Conservation (phyloP, 768 basidiomycete species). For the Hebeloma cylindrosporum region DNA sequence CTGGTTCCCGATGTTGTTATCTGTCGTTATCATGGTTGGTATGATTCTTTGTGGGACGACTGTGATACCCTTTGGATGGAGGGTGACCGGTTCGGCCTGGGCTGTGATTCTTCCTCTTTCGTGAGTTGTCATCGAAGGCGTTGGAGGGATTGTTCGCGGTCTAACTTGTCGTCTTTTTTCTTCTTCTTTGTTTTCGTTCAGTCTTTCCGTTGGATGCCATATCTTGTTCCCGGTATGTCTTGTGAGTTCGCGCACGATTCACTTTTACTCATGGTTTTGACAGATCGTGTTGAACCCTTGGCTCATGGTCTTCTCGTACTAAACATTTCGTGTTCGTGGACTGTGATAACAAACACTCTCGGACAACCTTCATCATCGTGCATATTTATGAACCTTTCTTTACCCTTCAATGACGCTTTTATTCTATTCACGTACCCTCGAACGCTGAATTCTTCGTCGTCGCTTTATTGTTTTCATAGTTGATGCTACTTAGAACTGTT, state of each 20-base stretch:
- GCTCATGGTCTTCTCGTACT: slow-evolving; percentile 71
- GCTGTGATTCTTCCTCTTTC: slow-evolving; percentile 75
- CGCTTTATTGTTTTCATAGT: too few species aligned
- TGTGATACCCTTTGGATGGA: slow-evolving; percentile 58
- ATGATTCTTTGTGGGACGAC: slow-evolving; percentile 54
- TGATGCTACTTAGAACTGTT: too few species aligned
- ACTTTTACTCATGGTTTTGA: slow-evolving; percentile 6
- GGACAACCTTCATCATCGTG: too few species aligned
- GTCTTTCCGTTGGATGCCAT: slow-evolving; percentile 63
- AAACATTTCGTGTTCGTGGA: slow-evolving; percentile 12
- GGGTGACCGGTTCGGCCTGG: slow-evolving; percentile 55
- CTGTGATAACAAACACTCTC: not conserved
- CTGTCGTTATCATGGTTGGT: slow-evolving; percentile 52
- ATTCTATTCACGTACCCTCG: too few species aligned
- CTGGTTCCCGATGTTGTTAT: slow-evolving; percentile 57
- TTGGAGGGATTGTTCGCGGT: slow-evolving; percentile 7
- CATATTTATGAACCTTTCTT: too few species aligned
- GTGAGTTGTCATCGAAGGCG: too few species aligned
- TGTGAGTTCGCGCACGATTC: slow-evolving; percentile 4
- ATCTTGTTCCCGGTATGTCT: slow-evolving; percentile 66
- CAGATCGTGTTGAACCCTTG: slow-evolving; percentile 49
- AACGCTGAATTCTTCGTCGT: too few species aligned
- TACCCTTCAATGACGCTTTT: too few species aligned
- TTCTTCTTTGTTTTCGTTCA: slow-evolving; percentile 41
- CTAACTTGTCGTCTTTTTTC: slow-evolving; percentile 25